Percentiles rank a stretch among this genome's conserved stretches.
These are phyloP conservation scores for Phragmites australis DNA, from an alignment of 176 grass and related monocot species.

Conservation along the genomic window DNA sequence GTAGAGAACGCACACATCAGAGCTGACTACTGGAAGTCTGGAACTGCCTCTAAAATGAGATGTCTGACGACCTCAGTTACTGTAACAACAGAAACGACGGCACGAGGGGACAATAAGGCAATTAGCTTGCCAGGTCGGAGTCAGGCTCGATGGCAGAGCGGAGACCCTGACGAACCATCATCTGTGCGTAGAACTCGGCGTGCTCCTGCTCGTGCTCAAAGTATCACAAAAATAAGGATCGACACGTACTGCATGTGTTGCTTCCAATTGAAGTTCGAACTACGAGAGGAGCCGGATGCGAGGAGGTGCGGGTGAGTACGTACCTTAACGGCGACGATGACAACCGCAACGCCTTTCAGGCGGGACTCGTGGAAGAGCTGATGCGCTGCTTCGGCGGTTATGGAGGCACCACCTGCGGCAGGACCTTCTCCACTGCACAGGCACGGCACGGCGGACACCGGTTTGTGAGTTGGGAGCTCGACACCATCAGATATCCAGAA, in stretches of 20 bases:
- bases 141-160: slow-evolving; percentile 77
- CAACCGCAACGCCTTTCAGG: slow-evolving; percentile 54
- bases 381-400: slow-evolving; percentile 54
- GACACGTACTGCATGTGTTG: too few relatives aligned
- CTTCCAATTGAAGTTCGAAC: too few relatives aligned
- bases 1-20: neutral
- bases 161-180: slow-evolving; percentile 64
- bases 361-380: slow-evolving; percentile 66
- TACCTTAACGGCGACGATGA: slow-evolving; percentile 75
- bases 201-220: slow-evolving; percentile 55
- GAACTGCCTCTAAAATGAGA: neutral
- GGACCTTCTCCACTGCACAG: slow-evolving; percentile 56
- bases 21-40: neutral
- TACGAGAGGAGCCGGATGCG: too few relatives aligned
- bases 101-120: neutral
- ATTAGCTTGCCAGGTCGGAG: slow-evolving; percentile 46
- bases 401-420: slow-evolving; percentile 71
- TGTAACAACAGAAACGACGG: neutral
- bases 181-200: slow-evolving; percentile 71
- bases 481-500: neutral
- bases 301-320: too few relatives aligned
- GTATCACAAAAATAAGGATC: neutral
- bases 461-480: neutral
- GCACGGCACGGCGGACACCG: neutral
- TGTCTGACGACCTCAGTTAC: neutral